Conservation (phyloP, 1,284 basidiomycete species). For the Cryptococcus sp. region DNA sequence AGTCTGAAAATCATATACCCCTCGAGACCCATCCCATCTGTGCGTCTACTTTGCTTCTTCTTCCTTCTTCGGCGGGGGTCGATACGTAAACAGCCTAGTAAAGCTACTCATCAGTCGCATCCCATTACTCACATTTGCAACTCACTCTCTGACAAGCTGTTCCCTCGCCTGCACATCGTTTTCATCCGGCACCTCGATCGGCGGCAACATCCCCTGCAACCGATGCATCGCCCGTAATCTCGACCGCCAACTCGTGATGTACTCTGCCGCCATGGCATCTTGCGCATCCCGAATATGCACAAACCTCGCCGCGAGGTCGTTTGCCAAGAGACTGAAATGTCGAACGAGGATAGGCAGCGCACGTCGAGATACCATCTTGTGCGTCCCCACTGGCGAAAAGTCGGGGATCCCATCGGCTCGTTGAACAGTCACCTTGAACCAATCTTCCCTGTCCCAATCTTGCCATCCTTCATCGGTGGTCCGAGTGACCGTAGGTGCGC, state of each 20-base stretch:
- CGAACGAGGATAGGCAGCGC: conserved; percentile 76
- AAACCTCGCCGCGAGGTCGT: conserved; percentile 83
- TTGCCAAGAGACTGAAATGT: conserved; percentile 75
- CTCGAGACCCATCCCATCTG: too few species aligned
- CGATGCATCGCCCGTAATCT: conserved; percentile 72
- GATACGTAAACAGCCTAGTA: conserved; percentile 4
- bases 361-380: conserved; percentile 83
- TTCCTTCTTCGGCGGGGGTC: conserved; percentile 4
- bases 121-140: background rate
- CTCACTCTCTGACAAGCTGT: conserved; percentile 36
- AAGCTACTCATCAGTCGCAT: conserved; percentile 3
- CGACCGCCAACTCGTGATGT: conserved; percentile 81
- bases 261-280: conserved; percentile 66
- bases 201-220: conserved; percentile 47
- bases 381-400: conserved; percentile 82
- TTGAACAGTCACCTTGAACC: conserved; percentile 86
- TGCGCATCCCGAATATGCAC: conserved; percentile 57
- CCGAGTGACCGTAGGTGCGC: background rate
- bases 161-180: conserved; percentile 22
- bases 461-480: conserved; percentile 23
- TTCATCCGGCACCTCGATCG: conserved; percentile 18
- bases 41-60: background rate
- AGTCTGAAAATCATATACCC: too few species aligned
- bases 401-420: conserved; percentile 79
- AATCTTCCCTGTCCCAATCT: conserved; percentile 52